A percentile compares a stretch with the other conserved stretches of the same genome.
phyloP scores from a whole-genome alignment of 371 early-diverging fungal species.

The Mucor circinelloides region DNA sequence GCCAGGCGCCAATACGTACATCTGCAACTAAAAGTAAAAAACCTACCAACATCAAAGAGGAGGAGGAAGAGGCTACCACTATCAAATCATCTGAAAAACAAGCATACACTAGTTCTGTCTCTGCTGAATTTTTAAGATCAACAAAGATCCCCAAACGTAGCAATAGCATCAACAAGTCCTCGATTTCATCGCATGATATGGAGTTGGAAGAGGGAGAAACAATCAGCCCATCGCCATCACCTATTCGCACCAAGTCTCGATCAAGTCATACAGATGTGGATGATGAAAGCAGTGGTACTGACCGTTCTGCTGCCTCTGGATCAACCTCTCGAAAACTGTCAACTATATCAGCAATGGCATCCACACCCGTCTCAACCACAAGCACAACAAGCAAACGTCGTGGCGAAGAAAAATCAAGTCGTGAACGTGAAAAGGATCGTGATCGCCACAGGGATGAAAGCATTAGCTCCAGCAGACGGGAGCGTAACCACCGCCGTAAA shows the following conservation, averaged over 20 bases:
- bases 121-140: conserved; percentile 2
- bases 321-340: too few species aligned
- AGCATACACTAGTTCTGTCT: conserved; percentile 9
- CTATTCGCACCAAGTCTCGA: not conserved
- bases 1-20: not conserved
- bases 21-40: not conserved
- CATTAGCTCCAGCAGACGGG: not conserved
- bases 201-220: conserved; percentile 33
- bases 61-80: not conserved
- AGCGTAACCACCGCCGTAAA: not conserved
- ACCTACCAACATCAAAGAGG: not conserved
- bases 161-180: not conserved
- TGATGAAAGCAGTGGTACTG: not conserved
- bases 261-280: not conserved
- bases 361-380: not conserved
- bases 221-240: conserved; percentile 30
- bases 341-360: too few species aligned
- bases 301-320: not conserved
- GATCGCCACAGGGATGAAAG: not conserved
- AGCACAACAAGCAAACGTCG: not conserved
- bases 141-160: conserved; percentile 2
- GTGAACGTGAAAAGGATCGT: not conserved
- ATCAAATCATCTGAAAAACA: not conserved
- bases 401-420: conserved; percentile 3
- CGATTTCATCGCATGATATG: conserved; percentile 1